Evolutionary conservation across 768 basidiomycete genomes (phyloP).

Genomic region (Rhodotorula toruloides): DNA sequence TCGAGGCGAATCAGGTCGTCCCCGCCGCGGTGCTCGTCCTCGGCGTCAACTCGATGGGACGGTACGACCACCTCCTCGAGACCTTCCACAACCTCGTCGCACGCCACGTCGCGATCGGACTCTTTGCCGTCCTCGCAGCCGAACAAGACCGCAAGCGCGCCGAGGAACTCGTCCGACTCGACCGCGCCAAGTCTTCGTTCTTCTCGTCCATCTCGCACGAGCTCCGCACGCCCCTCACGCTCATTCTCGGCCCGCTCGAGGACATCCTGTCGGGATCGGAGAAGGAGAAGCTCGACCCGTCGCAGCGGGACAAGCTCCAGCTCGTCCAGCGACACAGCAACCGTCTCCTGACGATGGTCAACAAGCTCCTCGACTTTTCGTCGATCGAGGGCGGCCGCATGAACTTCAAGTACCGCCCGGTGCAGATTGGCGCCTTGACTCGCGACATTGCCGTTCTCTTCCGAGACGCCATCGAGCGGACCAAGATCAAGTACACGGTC

Average conservation of each 20-base stretch:
- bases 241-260: slow-evolving; percentile 35
- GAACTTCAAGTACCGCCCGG: slow-evolving; percentile 16
- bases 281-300: slow-evolving; percentile 1
- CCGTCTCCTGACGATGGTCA: slow-evolving; percentile 36
- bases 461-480: slow-evolving; percentile 29
- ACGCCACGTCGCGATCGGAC: slow-evolving; percentile 22
- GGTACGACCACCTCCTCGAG: slow-evolving; percentile 15
- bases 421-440: slow-evolving; percentile 17
- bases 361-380: slow-evolving; percentile 36
- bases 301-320: slow-evolving; percentile 10
- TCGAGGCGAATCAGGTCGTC: slow-evolving; percentile 18
- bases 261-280: slow-evolving; percentile 25
- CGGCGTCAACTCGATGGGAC: slow-evolving; percentile 26
- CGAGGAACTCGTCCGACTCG: slow-evolving; percentile 33
- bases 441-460: slow-evolving; percentile 33
- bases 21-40: slow-evolving; percentile 30
- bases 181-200: slow-evolving; percentile 26
- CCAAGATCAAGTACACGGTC: slow-evolving; percentile 18
- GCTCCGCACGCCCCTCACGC: slow-evolving; percentile 29
- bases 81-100: slow-evolving; percentile 33
- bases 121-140: slow-evolving; percentile 27
- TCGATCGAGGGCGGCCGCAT: slow-evolving; percentile 31
- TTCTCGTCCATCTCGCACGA: slow-evolving; percentile 25
- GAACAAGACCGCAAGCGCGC: slow-evolving; percentile 32
- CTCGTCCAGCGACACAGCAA: slow-evolving; percentile 30